Evolutionary conservation across 164 flowering plant genomes (phyloP).

Genomic region (Berberis thunbergii): DNA sequence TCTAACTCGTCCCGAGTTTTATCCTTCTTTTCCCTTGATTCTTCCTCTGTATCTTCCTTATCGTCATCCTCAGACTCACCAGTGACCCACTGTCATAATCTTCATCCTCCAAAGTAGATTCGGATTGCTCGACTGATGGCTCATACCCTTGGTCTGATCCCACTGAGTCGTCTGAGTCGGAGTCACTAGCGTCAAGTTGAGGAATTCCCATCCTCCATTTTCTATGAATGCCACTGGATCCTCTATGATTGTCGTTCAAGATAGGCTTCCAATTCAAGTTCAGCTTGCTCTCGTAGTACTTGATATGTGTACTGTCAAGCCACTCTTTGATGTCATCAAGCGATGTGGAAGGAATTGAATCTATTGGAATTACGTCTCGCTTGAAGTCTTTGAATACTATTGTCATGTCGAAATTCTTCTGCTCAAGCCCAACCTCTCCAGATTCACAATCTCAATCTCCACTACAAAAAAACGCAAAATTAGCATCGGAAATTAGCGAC

Average conservation of each 20-base stretch:
- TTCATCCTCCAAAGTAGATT: conserved; percentile 62
- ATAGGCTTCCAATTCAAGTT: conserved; percentile 65
- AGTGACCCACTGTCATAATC: conserved; percentile 54
- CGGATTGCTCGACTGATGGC: conserved; percentile 64
- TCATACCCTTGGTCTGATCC: conserved; percentile 73
- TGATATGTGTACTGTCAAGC: conserved; percentile 73
- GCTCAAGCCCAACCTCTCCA: conserved; percentile 82
- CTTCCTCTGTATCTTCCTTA: conserved; percentile 48
- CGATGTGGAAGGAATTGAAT: conserved; percentile 70
- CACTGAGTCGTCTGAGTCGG: conserved; percentile 58
- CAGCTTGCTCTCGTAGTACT: conserved; percentile 24
- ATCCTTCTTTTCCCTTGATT: conserved; percentile 67
- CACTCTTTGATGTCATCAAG: conserved; percentile 81
- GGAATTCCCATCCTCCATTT: conserved; percentile 83
- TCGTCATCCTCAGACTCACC: conserved; percentile 83
- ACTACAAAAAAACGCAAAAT: too few relatives aligned
- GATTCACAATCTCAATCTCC: conserved; percentile 77
- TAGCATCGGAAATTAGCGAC: too few relatives aligned
- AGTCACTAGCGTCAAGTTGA: conserved; percentile 68
- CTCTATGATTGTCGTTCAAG: conserved; percentile 58
- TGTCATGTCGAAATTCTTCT: conserved; percentile 79
- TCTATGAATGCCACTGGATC: conserved; percentile 68
- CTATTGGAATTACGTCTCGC: conserved; percentile 65
- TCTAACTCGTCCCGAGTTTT: conserved; percentile 93
- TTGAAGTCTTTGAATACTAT: conserved; percentile 88